These are phyloP conservation scores for Chrysopogon serrulatus DNA, from an alignment of 176 grass and related monocot species.

Conservation along the genomic window DNA sequence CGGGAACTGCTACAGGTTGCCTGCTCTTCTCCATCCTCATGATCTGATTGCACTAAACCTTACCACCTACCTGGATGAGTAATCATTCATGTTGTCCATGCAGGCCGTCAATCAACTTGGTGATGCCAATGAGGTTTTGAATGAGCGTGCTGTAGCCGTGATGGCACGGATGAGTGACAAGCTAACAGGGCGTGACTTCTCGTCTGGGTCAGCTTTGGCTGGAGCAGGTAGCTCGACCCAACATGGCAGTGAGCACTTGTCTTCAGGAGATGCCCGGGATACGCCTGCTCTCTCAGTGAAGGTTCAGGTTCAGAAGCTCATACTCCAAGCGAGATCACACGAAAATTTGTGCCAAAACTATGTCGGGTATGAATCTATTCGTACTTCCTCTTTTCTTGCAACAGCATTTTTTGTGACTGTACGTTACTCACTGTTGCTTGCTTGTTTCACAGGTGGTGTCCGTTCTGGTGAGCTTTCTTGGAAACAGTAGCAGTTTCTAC, in stretches of 20 bases:
- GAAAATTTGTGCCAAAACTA: conserved; percentile 97
- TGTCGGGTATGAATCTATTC: conserved; percentile 66
- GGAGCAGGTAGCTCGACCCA: conserved; percentile 36
- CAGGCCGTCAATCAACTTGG: conserved; percentile 96
- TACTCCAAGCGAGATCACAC: conserved; percentile 79
- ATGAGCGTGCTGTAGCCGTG: conserved; percentile 89
- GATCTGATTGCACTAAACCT: not conserved
- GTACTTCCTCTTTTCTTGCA: conserved; percentile 8
- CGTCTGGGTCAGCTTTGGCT: conserved; percentile 47
- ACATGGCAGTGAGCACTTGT: conserved; percentile 39
- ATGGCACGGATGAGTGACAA: conserved; percentile 99
- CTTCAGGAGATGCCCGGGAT: conserved; percentile 66
- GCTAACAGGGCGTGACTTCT: conserved; percentile 90
- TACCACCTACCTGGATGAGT: not conserved
- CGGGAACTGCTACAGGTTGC: conserved; percentile 83
- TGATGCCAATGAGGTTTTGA: conserved; percentile 96
- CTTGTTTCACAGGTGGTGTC: conserved; percentile 73
- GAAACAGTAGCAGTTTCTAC: not conserved
- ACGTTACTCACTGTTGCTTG: conserved; percentile 8
- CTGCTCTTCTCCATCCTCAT: conserved; percentile 7
- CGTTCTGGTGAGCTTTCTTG: conserved; percentile 68
- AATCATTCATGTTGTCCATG: not conserved
- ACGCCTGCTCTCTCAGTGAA: conserved; percentile 65
- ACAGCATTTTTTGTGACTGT: not conserved
- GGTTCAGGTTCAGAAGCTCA: conserved; percentile 85